Conservation (phyloP, 148 eudicot species). For the Fallopia convolvulus region DNA sequence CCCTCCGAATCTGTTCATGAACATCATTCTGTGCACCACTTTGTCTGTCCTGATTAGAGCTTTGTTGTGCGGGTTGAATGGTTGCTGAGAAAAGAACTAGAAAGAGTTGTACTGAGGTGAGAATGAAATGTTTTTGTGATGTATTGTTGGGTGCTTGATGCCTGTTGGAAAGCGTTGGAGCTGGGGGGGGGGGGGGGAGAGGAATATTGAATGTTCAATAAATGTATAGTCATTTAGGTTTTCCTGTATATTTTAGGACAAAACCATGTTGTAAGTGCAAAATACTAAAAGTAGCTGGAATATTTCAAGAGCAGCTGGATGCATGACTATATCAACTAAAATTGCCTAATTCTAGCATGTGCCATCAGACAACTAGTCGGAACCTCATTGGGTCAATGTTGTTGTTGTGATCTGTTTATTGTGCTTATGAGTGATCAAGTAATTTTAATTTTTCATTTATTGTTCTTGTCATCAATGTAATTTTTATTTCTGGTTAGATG, state of each 20-base stretch:
- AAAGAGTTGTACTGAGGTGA: neutral
- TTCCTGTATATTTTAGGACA: neutral
- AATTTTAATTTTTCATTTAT: neutral
- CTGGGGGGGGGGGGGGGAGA: too few relatives aligned
- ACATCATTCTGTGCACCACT: too few relatives aligned
- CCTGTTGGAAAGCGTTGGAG: neutral
- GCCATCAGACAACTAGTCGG: too few relatives aligned
- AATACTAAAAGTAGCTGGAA: neutral
- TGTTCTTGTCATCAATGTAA: neutral
- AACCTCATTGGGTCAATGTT: neutral
- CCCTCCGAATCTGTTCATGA: too few relatives aligned
- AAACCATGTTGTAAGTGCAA: neutral
- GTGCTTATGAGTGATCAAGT: neutral
- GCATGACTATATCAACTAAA: neutral
- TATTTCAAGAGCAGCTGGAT: neutral
- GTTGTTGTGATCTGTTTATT: neutral
- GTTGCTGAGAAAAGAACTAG: neutral
- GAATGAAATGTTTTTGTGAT: neutral
- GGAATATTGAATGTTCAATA: neutral
- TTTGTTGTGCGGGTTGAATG: neutral
- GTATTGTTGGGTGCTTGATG: neutral
- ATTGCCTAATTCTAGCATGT: too few relatives aligned
- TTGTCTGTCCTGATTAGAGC: too few relatives aligned
- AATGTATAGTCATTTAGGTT: neutral
- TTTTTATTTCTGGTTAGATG: constrained; percentile 28